Evolutionary conservation across 2,329 filamentous ascomycete genomes (phyloP).

Genomic region (Cercospora zeina): DNA sequence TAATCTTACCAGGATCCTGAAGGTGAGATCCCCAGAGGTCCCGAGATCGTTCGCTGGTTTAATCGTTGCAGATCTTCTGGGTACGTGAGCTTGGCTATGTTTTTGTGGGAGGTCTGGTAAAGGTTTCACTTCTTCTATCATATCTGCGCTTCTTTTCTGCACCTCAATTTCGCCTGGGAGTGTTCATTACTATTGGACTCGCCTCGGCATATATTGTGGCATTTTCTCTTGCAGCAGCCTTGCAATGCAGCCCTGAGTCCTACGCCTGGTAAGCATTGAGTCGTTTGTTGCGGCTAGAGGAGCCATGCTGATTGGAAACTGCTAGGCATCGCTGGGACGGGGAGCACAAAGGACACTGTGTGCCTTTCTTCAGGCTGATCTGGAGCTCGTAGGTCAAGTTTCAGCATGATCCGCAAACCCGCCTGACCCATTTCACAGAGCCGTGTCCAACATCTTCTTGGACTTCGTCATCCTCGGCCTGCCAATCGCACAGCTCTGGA

Average conservation of each 20-base stretch:
- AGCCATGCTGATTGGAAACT: neutral
- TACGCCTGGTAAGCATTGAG: constrained; percentile 11
- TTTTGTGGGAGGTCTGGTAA: constrained; percentile 11
- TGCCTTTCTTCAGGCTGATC: neutral
- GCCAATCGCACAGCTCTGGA: constrained; percentile 14
- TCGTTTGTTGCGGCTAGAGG: neutral
- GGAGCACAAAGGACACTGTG: constrained; percentile 8
- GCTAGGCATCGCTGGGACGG: constrained; percentile 12
- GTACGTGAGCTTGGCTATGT: constrained; percentile 17
- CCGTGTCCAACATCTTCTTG: constrained; percentile 3
- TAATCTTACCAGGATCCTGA: constrained; percentile 9
- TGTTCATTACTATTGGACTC: constrained; percentile 17
- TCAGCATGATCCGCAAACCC: neutral
- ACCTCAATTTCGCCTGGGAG: constrained; percentile 14
- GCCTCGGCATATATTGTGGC: constrained; percentile 13
- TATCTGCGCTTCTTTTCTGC: constrained; percentile 23
- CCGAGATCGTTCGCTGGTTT: neutral
- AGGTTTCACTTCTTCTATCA: constrained; percentile 22
- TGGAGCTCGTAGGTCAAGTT: constrained; percentile 3
- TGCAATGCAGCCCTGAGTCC: constrained; percentile 20
- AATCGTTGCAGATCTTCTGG: constrained; percentile 8
- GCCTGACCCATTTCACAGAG: neutral
- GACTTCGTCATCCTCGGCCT: constrained; percentile 8
- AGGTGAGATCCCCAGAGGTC: neutral
- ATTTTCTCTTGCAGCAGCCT: constrained; percentile 11